Conservation (phyloP, 768 basidiomycete genomes). For the Russula ochroleuca region DNA sequence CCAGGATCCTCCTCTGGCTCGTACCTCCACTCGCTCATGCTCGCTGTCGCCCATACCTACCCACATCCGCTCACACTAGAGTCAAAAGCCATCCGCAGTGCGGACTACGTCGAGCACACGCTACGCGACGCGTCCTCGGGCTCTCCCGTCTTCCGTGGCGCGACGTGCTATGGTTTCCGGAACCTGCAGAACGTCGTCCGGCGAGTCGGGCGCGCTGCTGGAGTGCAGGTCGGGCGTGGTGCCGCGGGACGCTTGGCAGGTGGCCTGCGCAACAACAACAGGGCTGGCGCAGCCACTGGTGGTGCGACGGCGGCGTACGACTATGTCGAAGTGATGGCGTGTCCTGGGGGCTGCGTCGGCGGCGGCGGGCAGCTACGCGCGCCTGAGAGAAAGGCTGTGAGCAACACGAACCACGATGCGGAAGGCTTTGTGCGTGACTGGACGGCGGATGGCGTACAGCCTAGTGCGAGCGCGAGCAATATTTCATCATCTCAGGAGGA, state of each 20-base stretch:
- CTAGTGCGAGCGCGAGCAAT: background rate
- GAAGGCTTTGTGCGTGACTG: conserved; percentile 67
- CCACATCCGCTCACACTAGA: conserved; percentile 34
- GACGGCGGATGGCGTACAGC: conserved; percentile 48
- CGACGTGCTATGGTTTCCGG: conserved; percentile 95
- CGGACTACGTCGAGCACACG: conserved; percentile 50
- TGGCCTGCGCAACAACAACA: conserved; percentile 31
- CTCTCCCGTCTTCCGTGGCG: conserved; percentile 80
- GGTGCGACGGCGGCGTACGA: conserved; percentile 53
- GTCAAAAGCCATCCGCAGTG: conserved; percentile 24
- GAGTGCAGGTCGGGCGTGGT: conserved; percentile 55
- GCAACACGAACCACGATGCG: conserved; percentile 40
- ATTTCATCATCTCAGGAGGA: background rate
- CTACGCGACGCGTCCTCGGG: conserved; percentile 59
- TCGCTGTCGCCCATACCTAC: conserved; percentile 44
- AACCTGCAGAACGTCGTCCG: conserved; percentile 96
- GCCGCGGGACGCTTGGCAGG: conserved; percentile 50
- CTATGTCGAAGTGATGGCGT: conserved; percentile 98
- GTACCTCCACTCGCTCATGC: conserved; percentile 79
- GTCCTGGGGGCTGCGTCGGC: conserved; percentile 95
- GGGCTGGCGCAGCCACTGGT: background rate
- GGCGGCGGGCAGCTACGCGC: conserved; percentile 80
- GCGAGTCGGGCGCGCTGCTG: conserved; percentile 26
- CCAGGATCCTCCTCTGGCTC: conserved; percentile 89
- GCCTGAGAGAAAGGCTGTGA: conserved; percentile 23